Evolutionary conservation across 1,284 basidiomycete genomes (phyloP).

Genomic region (Trichosporon coremiiforme): DNA sequence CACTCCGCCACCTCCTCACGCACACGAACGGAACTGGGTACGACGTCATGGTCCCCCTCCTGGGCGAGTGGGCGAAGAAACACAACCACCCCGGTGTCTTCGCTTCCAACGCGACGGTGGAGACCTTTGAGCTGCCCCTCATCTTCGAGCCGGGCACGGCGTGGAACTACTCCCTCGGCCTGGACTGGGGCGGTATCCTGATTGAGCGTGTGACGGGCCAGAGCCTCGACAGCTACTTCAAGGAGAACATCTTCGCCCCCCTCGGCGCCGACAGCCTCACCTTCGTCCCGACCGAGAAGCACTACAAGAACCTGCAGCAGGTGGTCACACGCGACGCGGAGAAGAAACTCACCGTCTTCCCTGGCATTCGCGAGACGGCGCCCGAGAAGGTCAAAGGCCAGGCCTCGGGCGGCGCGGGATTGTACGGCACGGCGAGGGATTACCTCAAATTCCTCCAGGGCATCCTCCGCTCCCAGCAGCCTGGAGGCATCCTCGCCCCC

Average conservation of each 20-base stretch:
- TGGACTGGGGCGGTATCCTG: conserved; percentile 51
- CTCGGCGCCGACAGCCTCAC: conserved; percentile 38
- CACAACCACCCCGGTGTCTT: conserved; percentile 18
- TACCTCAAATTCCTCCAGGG: conserved; percentile 44
- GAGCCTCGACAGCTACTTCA: conserved; percentile 45
- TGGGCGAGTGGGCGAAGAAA: conserved; percentile 24
- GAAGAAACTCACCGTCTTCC: conserved; percentile 21
- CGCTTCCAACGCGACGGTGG: conserved; percentile 31
- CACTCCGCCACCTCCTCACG: conserved; percentile 44
- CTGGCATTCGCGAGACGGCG: conserved; percentile 56
- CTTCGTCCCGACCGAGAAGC: conserved; percentile 38
- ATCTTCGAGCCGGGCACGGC: conserved; percentile 44
- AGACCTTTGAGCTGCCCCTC: conserved; percentile 33
- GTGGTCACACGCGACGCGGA: conserved; percentile 19
- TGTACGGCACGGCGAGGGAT: conserved; percentile 46
- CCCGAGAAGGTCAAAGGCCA: conserved; percentile 66
- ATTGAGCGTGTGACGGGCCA: conserved; percentile 44
- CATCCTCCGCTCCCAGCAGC: conserved; percentile 29
- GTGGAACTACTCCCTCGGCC: conserved; percentile 41
- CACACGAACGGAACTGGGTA: conserved; percentile 35
- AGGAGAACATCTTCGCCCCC: conserved; percentile 46
- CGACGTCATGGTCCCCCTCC: conserved; percentile 23
- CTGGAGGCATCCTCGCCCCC: conserved; percentile 32
- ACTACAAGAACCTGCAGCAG: conserved; percentile 22
- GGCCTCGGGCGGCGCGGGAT: conserved; percentile 45